phyloP scores from a whole-genome alignment of 345 rosid species.

The thale cress (Arabidopsis thaliana) region DNA sequence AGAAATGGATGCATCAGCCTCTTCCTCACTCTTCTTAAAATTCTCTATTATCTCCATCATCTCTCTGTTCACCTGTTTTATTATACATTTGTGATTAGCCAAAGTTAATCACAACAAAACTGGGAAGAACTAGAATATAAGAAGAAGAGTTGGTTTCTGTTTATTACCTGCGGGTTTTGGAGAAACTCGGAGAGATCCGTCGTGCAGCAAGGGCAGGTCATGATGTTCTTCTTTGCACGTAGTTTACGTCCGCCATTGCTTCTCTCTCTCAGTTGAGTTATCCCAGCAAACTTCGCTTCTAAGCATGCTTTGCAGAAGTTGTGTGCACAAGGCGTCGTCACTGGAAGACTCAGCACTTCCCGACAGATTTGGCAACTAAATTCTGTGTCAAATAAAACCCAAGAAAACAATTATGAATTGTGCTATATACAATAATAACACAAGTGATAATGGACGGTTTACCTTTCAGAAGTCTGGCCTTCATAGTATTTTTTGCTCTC shows the following conservation, averaged over 20 bases:
- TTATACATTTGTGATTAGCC: conserved; percentile 4
- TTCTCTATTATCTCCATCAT: conserved; percentile 63
- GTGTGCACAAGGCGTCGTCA: conserved; percentile 77
- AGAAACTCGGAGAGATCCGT: conserved; percentile 67
- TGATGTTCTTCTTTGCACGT: conserved; percentile 57
- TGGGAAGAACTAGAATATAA: not conserved
- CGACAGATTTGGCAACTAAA: conserved; percentile 46
- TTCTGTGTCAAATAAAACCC: not conserved
- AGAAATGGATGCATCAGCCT: not conserved
- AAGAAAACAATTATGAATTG: not conserved
- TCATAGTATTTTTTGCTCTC: conserved; percentile 37
- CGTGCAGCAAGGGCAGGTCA: conserved; percentile 69
- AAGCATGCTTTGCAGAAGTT: conserved; percentile 73
- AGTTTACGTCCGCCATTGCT: conserved; percentile 58
- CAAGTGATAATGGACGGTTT: not conserved
- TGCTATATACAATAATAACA: not conserved
- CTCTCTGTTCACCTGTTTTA: conserved; percentile 69
- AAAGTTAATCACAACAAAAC: not conserved
- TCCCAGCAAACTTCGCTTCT: conserved; percentile 58
- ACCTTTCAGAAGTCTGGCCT: conserved; percentile 47
- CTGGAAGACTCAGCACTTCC: conserved; percentile 62
- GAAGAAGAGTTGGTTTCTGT: not conserved
- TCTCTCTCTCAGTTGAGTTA: conserved; percentile 52
- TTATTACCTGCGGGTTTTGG: conserved; percentile 57
- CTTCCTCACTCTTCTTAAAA: conserved; percentile 39